These are phyloP conservation scores for Chaetomium tenue DNA, from an alignment of 495 filamentous ascomycete genomes.

Conservation along the genomic window DNA sequence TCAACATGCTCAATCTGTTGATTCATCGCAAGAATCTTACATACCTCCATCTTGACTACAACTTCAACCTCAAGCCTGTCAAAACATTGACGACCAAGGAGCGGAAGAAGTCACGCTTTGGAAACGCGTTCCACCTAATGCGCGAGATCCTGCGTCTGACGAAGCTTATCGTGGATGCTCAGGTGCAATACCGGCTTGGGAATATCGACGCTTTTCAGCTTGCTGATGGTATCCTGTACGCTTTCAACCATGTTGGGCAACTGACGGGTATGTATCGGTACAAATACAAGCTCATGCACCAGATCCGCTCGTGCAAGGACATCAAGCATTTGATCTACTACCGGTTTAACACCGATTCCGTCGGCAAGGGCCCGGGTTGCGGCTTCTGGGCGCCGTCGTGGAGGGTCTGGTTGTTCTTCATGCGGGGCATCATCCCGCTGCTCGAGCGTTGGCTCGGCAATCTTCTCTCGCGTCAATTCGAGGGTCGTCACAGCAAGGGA, in stretches of 20 bases:
- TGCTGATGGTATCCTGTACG: slow-evolving; percentile 96
- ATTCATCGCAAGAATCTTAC: slow-evolving; percentile 99
- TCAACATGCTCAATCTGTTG: slow-evolving; percentile 98
- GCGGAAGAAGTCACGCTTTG: slow-evolving; percentile 98
- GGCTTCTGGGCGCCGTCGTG: slow-evolving; percentile 99
- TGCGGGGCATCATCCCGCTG: slow-evolving; percentile 96
- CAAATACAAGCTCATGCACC: slow-evolving; percentile 99
- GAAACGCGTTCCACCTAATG: slow-evolving; percentile 99
- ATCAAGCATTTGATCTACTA: slow-evolving; percentile 99
- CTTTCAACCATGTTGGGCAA: slow-evolving; percentile 99
- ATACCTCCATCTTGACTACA: slow-evolving; percentile 98
- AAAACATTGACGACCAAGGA: slow-evolving; percentile 99
- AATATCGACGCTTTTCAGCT: slow-evolving; percentile 99
- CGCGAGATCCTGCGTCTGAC: slow-evolving; percentile 96
- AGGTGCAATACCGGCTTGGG: slow-evolving; percentile 95
- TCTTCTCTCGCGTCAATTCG: slow-evolving; percentile 93
- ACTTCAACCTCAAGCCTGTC: slow-evolving; percentile 99
- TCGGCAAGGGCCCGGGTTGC: slow-evolving; percentile 96
- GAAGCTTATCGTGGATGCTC: slow-evolving; percentile 97
- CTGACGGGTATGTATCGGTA: slow-evolving; percentile 99
- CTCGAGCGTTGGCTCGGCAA: slow-evolving; percentile 98
- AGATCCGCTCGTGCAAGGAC: slow-evolving; percentile 98
- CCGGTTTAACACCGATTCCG: slow-evolving; percentile 95
- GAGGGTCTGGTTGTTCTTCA: slow-evolving; percentile 99
- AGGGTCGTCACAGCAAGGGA: slow-evolving; percentile 98